Conservation (phyloP, 805 yeast genomes). For the Yamadazyma laniorum region DNA sequence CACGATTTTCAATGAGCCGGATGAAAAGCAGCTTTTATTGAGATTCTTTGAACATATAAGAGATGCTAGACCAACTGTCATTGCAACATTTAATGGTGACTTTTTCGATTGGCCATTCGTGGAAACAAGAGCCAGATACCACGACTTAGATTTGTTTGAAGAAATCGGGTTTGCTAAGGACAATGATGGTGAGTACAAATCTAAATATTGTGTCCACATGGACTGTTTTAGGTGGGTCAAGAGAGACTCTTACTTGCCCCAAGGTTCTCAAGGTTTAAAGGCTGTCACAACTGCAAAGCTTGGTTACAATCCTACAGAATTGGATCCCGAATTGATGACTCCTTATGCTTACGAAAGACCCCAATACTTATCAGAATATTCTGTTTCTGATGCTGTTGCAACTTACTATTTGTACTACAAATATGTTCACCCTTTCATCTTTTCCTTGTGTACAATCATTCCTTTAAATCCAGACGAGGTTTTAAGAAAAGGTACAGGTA, state of each 20-base stretch:
- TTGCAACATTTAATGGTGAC: conserved; percentile 97
- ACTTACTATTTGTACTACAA: conserved; percentile 94
- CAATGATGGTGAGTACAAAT: conserved; percentile 86
- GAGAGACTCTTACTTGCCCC: conserved; percentile 95
- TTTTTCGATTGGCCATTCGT: conserved; percentile 99
- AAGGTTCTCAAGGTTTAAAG: conserved; percentile 97
- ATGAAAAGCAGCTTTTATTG: conserved; percentile 71
- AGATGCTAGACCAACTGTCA: conserved; percentile 91
- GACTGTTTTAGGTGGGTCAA: conserved; percentile 98
- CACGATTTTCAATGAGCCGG: conserved; percentile 83
- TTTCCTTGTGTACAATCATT: conserved; percentile 91
- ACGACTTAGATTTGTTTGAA: conserved; percentile 83
- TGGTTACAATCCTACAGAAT: conserved; percentile 94
- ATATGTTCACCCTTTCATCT: conserved; percentile 95
- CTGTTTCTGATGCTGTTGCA: conserved; percentile 99
- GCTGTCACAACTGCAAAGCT: conserved; percentile 95
- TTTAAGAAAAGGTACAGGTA: conserved; percentile 95
- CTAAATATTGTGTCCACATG: conserved; percentile 92
- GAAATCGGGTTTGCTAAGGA: conserved; percentile 95
- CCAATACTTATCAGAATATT: conserved; percentile 88
- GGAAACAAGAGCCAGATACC: conserved; percentile 79
- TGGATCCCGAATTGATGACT: conserved; percentile 97
- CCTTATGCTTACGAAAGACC: conserved; percentile 96
- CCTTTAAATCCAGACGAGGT: conserved; percentile 97
- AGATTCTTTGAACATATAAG: conserved; percentile 87